Evolutionary conservation across 225 moss, liverwort and hornwort species (phyloP).

Genomic region (Pseudoscleropodium purum): DNA sequence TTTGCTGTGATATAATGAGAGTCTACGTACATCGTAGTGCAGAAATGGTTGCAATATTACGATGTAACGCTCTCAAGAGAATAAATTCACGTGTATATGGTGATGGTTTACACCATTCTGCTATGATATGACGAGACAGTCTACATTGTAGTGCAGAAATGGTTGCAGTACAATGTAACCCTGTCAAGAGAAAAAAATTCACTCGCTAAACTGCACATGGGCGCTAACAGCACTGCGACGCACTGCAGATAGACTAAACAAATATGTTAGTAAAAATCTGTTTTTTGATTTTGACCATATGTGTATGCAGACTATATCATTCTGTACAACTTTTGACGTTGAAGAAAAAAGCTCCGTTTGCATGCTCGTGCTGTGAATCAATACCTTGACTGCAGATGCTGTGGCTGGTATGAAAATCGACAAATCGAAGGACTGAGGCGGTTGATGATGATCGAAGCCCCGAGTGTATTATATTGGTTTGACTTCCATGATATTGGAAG

Average conservation of each 20-base stretch:
- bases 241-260: neutral
- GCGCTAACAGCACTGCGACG: neutral
- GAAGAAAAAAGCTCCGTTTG: neutral
- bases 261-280: neutral
- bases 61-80: neutral
- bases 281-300: neutral
- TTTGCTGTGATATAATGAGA: neutral
- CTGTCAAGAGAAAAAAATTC: neutral
- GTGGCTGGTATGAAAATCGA: slow-evolving; percentile 20
- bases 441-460: neutral
- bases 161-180: slow-evolving; percentile 9
- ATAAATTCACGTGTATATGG: neutral
- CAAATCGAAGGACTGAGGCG: slow-evolving; percentile 13
- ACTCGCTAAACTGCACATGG: neutral
- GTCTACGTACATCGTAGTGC: neutral
- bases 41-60: neutral
- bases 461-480: neutral
- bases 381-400: neutral
- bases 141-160: slow-evolving; percentile 6
- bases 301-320: neutral
- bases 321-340: neutral
- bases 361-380: neutral
- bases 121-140: neutral
- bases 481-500: neutral
- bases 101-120: neutral